Percentiles rank a stretch among this genome's conserved stretches.
phyloP scores from a whole-genome alignment of 163 green algal genomes.

The Chloromonas sp. region DNA sequence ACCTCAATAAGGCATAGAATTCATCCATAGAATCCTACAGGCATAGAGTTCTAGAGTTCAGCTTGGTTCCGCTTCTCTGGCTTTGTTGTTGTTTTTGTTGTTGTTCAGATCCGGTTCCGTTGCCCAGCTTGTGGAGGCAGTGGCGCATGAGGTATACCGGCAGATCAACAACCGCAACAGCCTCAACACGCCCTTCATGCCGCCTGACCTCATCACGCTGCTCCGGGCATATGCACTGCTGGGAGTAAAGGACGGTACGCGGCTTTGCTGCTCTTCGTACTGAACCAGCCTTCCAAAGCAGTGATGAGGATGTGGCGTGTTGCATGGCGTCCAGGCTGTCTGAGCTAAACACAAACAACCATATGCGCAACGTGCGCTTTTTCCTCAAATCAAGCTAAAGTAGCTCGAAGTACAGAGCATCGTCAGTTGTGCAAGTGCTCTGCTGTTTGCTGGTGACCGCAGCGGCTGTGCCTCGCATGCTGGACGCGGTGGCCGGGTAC shows the following conservation, averaged over 20 bases:
- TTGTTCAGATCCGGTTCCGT: background rate
- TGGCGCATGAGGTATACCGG: conserved; percentile 41
- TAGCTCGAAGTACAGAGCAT: too few species aligned
- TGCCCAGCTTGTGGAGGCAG: conserved; percentile 23
- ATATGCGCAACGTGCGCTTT: too few species aligned
- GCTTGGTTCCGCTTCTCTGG: too few species aligned
- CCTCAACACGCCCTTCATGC: conserved; percentile 29
- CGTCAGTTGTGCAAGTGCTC: too few species aligned
- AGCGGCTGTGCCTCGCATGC: conserved; percentile 29
- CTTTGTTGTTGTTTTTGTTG: too few species aligned
- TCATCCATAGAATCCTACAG: too few species aligned
- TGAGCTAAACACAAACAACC: background rate
- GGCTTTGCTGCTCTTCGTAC: background rate
- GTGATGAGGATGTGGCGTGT: background rate
- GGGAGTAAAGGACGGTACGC: conserved; percentile 3
- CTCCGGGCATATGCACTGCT: conserved; percentile 20
- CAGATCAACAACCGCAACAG: conserved; percentile 50
- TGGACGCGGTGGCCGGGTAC: conserved; percentile 42
- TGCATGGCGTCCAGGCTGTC: background rate
- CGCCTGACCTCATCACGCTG: conserved; percentile 38
- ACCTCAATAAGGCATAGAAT: too few species aligned
- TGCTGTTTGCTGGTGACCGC: background rate
- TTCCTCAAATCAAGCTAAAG: too few species aligned
- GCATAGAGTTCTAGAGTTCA: too few species aligned
- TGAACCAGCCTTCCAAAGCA: background rate